phyloP scores from a whole-genome alignment of 2,329 filamentous ascomycete genomes.

The Clarireedia homoeocarpa region DNA sequence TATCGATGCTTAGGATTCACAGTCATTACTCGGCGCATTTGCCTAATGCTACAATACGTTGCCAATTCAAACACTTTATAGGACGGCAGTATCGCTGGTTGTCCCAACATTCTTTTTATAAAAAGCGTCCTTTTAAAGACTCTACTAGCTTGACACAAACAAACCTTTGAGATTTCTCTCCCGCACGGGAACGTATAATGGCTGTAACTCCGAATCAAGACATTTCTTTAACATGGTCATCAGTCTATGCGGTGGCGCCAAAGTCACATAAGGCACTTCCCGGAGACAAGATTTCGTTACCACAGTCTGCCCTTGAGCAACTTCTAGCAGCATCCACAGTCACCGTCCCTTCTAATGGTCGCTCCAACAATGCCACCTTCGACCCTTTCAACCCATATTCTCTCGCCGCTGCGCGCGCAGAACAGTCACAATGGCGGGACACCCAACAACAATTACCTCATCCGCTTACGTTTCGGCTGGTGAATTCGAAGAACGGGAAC shows the following conservation, averaged over 20 bases:
- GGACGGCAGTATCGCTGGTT: too few relatives aligned
- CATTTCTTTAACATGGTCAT: constrained; percentile 58
- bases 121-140: too few relatives aligned
- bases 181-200: not conserved
- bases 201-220: constrained; percentile 13
- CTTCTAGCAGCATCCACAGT: constrained; percentile 67
- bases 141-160: too few relatives aligned
- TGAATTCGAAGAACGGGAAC: constrained; percentile 71
- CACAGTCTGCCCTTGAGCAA: constrained; percentile 82
- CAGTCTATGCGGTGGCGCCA: constrained; percentile 55
- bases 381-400: constrained; percentile 68
- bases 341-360: constrained; percentile 36
- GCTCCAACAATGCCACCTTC: constrained; percentile 43
- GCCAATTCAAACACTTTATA: too few relatives aligned
- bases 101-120: too few relatives aligned
- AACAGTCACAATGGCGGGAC: constrained; percentile 51
- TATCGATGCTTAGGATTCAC: too few relatives aligned
- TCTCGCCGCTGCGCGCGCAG: constrained; percentile 51
- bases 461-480: constrained; percentile 82
- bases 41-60: too few relatives aligned
- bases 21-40: too few relatives aligned
- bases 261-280: constrained; percentile 43
- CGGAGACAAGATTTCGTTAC: constrained; percentile 91
- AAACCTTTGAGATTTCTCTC: not conserved
- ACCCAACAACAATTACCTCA: constrained; percentile 74